Conservation (phyloP, 2,329 filamentous ascomycete species). For the Nemania sp. region DNA sequence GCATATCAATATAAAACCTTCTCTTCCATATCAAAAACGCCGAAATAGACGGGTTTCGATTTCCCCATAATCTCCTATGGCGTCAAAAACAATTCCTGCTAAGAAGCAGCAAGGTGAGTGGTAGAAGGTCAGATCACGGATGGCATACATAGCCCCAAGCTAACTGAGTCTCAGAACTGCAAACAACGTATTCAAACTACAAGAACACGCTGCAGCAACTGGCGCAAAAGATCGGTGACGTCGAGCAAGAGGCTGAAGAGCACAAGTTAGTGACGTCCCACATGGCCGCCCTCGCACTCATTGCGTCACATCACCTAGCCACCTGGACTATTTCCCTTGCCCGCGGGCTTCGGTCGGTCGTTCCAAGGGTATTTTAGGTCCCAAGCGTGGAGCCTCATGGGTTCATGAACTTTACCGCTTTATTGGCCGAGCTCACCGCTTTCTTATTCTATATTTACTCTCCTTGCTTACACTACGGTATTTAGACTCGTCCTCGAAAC, state of each 20-base stretch:
- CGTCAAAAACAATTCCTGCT: conserved; percentile 64
- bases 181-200: conserved; percentile 82
- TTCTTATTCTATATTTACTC: conserved; percentile 34
- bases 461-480: conserved; percentile 48
- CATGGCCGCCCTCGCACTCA: conserved; percentile 23
- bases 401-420: conserved; percentile 49
- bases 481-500: conserved; percentile 92
- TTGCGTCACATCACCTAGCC: conserved; percentile 39
- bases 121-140: background rate
- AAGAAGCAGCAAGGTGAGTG: conserved; percentile 80
- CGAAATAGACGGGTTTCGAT: background rate
- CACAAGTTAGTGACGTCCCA: conserved; percentile 79
- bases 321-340: conserved; percentile 21
- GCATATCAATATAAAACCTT: conserved; percentile 17
- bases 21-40: conserved; percentile 10
- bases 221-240: conserved; percentile 95
- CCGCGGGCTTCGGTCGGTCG: conserved; percentile 36
- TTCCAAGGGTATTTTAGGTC: conserved; percentile 35
- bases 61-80: conserved; percentile 54
- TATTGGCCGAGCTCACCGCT: conserved; percentile 55
- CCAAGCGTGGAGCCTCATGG: conserved; percentile 42
- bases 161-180: conserved; percentile 71
- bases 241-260: conserved; percentile 96
- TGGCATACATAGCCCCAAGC: conserved; percentile 27
- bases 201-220: conserved; percentile 87